Percentiles rank a stretch among this genome's conserved stretches.
phyloP scores from a whole-genome alignment of 495 filamentous ascomycete genomes.

The Penicillium canariense region DNA sequence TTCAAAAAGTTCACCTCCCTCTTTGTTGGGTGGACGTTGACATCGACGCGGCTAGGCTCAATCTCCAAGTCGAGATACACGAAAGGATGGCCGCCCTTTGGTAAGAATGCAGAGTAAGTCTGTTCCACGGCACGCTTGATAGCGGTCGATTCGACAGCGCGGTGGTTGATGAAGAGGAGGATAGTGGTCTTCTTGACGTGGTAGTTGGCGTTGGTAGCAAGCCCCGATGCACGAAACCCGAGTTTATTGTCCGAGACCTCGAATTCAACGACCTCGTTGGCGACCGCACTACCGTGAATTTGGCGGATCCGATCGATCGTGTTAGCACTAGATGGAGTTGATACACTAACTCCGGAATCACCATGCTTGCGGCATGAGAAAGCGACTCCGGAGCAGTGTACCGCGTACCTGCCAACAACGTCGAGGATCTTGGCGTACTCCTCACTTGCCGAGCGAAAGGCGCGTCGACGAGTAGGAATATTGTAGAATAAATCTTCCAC shows the following conservation, averaged over 20 bases:
- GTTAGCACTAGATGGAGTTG: constrained; percentile 67
- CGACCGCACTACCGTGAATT: constrained; percentile 81
- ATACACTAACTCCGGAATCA: constrained; percentile 76
- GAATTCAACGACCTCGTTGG: constrained; percentile 85
- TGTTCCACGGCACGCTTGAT: constrained; percentile 91
- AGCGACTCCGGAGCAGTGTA: constrained; percentile 88
- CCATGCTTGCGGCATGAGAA: constrained; percentile 98
- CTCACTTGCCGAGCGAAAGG: constrained; percentile 88
- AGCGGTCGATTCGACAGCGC: constrained; percentile 88
- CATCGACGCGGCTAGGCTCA: constrained; percentile 89
- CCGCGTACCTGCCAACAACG: constrained; percentile 87
- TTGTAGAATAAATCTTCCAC: constrained; percentile 98
- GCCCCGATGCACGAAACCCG: constrained; percentile 78
- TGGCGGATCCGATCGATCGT: constrained; percentile 82
- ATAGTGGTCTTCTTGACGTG: constrained; percentile 87
- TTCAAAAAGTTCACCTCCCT: constrained; percentile 97
- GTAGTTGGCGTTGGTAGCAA: constrained; percentile 93
- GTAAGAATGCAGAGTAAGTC: constrained; percentile 84
- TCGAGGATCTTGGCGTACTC: constrained; percentile 98
- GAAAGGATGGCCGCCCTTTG: constrained; percentile 94
- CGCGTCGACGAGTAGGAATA: constrained; percentile 79
- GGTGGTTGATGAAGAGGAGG: constrained; percentile 95
- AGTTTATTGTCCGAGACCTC: constrained; percentile 68
- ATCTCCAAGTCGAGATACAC: constrained; percentile 91
- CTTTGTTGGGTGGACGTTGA: constrained; percentile 98